Evolutionary conservation across 495 filamentous ascomycete genomes (phyloP).

Genomic region (Penicillium ochrochloron): DNA sequence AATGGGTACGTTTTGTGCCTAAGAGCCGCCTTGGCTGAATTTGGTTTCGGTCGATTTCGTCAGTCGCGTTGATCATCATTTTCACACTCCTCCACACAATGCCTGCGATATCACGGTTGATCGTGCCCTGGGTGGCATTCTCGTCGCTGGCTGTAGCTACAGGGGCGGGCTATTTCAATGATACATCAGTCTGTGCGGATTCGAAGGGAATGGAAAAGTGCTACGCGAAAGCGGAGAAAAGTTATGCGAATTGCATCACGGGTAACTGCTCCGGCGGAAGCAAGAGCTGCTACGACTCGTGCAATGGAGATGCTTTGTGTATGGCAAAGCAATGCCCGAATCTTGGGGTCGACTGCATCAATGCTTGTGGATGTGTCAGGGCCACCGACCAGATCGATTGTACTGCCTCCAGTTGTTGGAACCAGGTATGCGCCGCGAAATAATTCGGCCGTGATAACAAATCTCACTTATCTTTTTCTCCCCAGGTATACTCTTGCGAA

Average conservation of each 20-base stretch:
- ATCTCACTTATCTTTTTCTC: neutral
- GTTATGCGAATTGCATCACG: constrained; percentile 22
- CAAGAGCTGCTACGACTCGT: constrained; percentile 18
- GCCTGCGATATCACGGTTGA: neutral
- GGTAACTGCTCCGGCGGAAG: constrained; percentile 23
- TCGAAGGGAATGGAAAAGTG: constrained; percentile 22
- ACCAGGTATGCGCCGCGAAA: constrained; percentile 22
- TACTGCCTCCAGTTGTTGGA: constrained; percentile 29
- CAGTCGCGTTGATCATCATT: neutral
- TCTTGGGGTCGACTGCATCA: constrained; percentile 25
- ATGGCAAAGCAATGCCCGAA: constrained; percentile 21
- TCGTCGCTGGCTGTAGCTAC: neutral
- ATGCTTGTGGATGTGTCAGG: constrained; percentile 23
- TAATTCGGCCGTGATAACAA: neutral
- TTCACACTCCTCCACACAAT: neutral
- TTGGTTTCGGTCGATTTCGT: neutral
- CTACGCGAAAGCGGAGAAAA: constrained; percentile 17
- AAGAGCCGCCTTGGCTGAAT: neutral
- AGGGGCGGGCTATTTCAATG: constrained; percentile 21
- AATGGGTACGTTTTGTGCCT: neutral
- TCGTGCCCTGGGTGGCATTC: neutral
- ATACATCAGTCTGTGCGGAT: constrained; percentile 27
- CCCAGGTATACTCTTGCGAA: constrained; percentile 36
- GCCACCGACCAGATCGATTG: constrained; percentile 26
- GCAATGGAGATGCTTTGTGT: constrained; percentile 19